phyloP scores from a whole-genome alignment of 2,329 filamentous ascomycete genomes.

The Geosmithia putterillii region DNA sequence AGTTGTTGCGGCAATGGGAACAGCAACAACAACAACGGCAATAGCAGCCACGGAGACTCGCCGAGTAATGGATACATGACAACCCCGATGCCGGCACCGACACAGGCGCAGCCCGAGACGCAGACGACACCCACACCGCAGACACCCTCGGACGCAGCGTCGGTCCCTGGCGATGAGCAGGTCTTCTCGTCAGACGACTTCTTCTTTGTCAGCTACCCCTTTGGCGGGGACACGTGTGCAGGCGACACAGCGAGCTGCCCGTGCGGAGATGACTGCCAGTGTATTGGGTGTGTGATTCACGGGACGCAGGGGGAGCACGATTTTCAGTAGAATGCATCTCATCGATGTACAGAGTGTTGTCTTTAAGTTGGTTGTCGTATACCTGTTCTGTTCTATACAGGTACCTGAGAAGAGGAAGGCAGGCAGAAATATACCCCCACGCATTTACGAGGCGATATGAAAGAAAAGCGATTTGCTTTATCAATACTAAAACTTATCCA shows the following conservation, averaged over 20 bases:
- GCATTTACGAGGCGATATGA: no score
- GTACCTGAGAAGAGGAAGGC: no score
- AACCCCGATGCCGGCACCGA: conserved; percentile 1
- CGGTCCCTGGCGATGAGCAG: conserved; percentile 35
- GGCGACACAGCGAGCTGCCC: conserved; percentile 38
- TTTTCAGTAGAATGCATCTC: no score
- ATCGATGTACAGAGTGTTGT: no score
- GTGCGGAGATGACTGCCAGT: conserved; percentile 47
- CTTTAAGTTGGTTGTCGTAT: no score
- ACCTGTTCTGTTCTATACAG: no score
- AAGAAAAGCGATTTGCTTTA: no score
- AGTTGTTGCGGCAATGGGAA: conserved; percentile 7
- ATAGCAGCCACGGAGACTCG: conserved; percentile 5
- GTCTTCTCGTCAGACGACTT: conserved; percentile 39
- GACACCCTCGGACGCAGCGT: conserved; percentile 34
- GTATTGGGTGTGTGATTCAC: conserved; percentile 29
- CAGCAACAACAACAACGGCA: neutral
- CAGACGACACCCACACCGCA: conserved; percentile 12
- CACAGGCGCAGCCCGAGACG: neutral
- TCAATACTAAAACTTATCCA: no score
- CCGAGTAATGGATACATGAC: conserved; percentile 4
- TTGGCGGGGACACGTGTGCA: conserved; percentile 30
- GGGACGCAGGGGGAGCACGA: conserved; percentile 14
- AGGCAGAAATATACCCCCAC: no score
- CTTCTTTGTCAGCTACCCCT: conserved; percentile 45